phyloP scores from a whole-genome alignment of 805 yeast species.

The Ogataea glucozyma region DNA sequence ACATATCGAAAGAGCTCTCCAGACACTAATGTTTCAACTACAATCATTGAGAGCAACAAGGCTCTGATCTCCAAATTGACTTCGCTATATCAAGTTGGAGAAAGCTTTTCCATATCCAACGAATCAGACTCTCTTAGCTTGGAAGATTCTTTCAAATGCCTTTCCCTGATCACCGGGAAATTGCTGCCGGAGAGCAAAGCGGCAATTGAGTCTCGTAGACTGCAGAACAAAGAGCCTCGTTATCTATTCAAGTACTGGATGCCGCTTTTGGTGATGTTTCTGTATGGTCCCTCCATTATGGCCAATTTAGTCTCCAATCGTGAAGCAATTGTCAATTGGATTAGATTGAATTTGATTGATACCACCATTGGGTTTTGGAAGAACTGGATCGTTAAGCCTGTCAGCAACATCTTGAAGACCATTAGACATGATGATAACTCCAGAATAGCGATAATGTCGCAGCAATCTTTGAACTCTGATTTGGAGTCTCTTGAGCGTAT shows the following conservation, averaged over 20 bases:
- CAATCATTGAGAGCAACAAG: background rate
- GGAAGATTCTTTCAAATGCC: constrained; percentile 13
- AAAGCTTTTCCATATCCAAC: background rate
- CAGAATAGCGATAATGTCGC: constrained; percentile 74
- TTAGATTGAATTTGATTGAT: constrained; percentile 58
- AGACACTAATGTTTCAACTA: background rate
- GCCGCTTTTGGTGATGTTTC: constrained; percentile 37
- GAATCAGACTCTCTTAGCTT: constrained; percentile 6
- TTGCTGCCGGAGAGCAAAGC: constrained; percentile 9
- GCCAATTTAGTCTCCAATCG: constrained; percentile 50
- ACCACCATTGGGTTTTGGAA: constrained; percentile 65
- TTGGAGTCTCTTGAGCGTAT: constrained; percentile 80
- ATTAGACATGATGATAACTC: constrained; percentile 81
- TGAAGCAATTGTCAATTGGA: constrained; percentile 55
- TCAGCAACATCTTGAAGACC: constrained; percentile 68
- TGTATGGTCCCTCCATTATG: constrained; percentile 57
- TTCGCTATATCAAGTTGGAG: background rate
- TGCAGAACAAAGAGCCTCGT: constrained; percentile 40
- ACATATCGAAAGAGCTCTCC: constrained; percentile 11
- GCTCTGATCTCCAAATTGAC: background rate
- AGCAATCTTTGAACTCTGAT: constrained; percentile 77
- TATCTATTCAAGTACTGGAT: constrained; percentile 60
- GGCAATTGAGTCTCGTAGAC: constrained; percentile 2
- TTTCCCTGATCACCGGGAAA: constrained; percentile 10
- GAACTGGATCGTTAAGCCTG: constrained; percentile 84